Conservation (phyloP, 1,284 basidiomycete species). For the Grifola frondosa region DNA sequence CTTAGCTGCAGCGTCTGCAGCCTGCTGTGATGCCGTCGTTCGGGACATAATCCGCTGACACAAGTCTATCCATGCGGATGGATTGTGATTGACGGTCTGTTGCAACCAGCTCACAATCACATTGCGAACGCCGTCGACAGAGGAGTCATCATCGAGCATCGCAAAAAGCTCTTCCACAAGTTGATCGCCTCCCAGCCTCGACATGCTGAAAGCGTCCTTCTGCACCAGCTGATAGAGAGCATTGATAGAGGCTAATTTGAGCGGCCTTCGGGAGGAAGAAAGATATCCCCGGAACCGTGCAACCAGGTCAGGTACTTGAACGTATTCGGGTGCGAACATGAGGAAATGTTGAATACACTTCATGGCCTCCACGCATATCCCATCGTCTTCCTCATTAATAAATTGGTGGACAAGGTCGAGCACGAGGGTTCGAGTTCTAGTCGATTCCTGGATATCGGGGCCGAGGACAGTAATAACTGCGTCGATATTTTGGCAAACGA, state of each 20-base stretch:
- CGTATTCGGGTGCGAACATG: constrained; percentile 88
- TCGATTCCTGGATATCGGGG: constrained; percentile 91
- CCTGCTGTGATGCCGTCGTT: constrained; percentile 79
- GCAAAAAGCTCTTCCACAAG: constrained; percentile 95
- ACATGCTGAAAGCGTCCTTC: constrained; percentile 90
- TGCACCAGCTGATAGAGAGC: constrained; percentile 97
- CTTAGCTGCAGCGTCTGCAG: constrained; percentile 56
- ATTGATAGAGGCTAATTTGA: constrained; percentile 94
- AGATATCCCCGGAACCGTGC: constrained; percentile 75
- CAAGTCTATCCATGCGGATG: constrained; percentile 96
- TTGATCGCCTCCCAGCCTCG: constrained; percentile 89
- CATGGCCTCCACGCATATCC: constrained; percentile 90
- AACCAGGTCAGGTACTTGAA: constrained; percentile 79
- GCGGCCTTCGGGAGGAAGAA: constrained; percentile 74
- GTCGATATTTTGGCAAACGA: constrained; percentile 89
- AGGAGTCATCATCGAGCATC: constrained; percentile 92
- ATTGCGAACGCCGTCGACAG: constrained; percentile 90
- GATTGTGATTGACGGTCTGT: constrained; percentile 91
- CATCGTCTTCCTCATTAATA: constrained; percentile 83
- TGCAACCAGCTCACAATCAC: constrained; percentile 95
- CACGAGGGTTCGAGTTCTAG: constrained; percentile 78
- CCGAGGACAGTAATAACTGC: constrained; percentile 93
- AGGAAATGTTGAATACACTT: constrained; percentile 95
- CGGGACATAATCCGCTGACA: constrained; percentile 96
- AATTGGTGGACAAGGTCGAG: constrained; percentile 88